phyloP scores from a whole-genome alignment of 2,329 filamentous ascomycete genomes.

The Fusarium protoensiforme region DNA sequence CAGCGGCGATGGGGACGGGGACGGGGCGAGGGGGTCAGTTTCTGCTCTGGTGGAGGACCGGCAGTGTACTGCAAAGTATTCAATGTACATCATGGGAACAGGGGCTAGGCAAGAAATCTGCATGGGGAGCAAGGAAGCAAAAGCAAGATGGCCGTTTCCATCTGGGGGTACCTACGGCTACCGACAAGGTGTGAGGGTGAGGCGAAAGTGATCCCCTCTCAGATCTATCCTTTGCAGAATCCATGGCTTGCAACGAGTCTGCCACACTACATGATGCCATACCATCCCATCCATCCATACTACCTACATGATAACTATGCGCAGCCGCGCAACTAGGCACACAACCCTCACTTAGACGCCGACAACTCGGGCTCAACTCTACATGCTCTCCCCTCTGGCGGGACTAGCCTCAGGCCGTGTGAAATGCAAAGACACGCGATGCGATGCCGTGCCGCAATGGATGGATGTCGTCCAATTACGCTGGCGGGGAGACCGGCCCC shows the following conservation, averaged over 20 bases:
- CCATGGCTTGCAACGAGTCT: background rate
- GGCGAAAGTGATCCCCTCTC: background rate
- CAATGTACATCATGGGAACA: constrained; percentile 3
- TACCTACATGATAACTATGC: background rate
- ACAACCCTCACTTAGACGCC: constrained; percentile 1
- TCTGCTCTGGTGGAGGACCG: background rate
- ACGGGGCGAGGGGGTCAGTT: background rate
- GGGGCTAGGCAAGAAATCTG: background rate
- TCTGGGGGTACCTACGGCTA: constrained; percentile 8
- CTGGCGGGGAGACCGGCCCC: constrained; percentile 20
- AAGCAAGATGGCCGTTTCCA: constrained; percentile 21
- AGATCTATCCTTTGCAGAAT: background rate
- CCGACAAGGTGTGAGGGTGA: background rate
- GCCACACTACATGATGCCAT: background rate
- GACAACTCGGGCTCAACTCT: background rate
- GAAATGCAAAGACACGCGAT: constrained; percentile 31
- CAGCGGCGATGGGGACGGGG: background rate
- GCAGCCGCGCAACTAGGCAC: background rate
- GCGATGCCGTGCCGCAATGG: constrained; percentile 13
- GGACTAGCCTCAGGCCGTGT: constrained; percentile 10
- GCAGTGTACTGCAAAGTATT: constrained; percentile 1
- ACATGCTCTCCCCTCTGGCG: background rate
- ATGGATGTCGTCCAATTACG: constrained; percentile 25
- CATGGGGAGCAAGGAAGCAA: background rate
- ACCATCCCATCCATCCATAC: background rate